Conservation (phyloP, 2,329 filamentous ascomycete species). For the Xenosphaeropsis pyriputrescens region DNA sequence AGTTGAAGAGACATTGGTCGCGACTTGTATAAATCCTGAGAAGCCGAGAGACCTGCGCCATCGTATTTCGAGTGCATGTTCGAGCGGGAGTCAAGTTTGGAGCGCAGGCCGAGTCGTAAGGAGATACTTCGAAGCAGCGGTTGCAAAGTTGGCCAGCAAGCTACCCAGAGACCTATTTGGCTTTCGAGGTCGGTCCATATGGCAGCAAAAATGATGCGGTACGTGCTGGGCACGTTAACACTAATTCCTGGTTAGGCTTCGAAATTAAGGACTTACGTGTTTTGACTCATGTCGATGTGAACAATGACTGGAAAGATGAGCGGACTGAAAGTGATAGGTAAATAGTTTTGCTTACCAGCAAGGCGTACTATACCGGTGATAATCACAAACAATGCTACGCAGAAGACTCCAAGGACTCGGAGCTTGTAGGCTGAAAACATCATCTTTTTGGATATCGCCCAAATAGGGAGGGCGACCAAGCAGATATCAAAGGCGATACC, state of each 20-base stretch:
- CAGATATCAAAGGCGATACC: conserved; percentile 20
- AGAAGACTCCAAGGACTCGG: conserved; percentile 21
- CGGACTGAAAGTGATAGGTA: not conserved
- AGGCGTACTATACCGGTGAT: conserved; percentile 23
- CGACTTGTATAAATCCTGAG: not conserved
- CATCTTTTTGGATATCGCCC: conserved; percentile 22
- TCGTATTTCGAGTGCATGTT: not conserved
- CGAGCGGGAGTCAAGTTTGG: not conserved
- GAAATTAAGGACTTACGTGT: conserved; percentile 17
- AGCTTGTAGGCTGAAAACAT: conserved; percentile 18
- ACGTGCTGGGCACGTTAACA: conserved; percentile 11
- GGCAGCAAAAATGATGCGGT: conserved; percentile 20
- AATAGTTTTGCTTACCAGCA: not conserved
- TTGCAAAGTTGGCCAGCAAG: conserved; percentile 25
- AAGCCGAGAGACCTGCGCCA: not conserved
- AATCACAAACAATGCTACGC: conserved; percentile 21
- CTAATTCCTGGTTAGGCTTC: not conserved
- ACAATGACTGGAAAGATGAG: conserved; percentile 11
- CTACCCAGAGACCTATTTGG: conserved; percentile 27
- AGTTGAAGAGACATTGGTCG: not conserved
- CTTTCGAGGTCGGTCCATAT: conserved; percentile 26
- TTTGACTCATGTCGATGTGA: conserved; percentile 14
- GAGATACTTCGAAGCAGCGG: conserved; percentile 20
- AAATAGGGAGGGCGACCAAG: conserved; percentile 21
- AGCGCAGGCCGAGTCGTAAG: conserved; percentile 12